A percentile compares a stretch with the other conserved stretches of the same genome.
These are phyloP conservation scores for Antitrichia curtipendula DNA, from an alignment of 225 moss, liverwort and hornwort species.

Conservation along the genomic window DNA sequence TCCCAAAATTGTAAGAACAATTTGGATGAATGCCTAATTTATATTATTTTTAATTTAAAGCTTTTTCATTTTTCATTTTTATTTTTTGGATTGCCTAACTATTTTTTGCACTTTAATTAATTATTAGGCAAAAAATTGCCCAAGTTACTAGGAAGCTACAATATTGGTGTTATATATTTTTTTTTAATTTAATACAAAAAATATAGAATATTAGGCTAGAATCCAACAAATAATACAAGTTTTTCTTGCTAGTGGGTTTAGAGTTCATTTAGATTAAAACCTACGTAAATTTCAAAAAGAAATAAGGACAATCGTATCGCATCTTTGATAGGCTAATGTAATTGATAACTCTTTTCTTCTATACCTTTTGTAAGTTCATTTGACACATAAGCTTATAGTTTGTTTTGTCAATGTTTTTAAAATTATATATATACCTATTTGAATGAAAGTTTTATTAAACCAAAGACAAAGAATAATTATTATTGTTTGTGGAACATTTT, in stretches of 20 bases:
- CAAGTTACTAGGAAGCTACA: no score
- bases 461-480: not conserved
- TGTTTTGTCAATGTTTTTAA: not conserved
- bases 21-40: no score
- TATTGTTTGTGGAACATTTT: not conserved
- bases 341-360: not conserved
- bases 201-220: not conserved
- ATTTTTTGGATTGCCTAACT: no score
- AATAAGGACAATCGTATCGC: not conserved
- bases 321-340: not conserved
- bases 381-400: not conserved
- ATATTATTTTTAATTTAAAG: no score
- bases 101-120: no score
- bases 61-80: no score
- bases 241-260: not conserved
- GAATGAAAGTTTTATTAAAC: not conserved
- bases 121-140: no score
- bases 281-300: not conserved
- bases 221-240: not conserved
- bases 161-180: no score
- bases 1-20: no score
- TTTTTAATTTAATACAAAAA: not conserved
- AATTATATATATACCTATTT: not conserved
- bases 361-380: not conserved
- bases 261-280: not conserved